These are phyloP conservation scores for Acer negundo DNA, from an alignment of 345 rosid genomes.

Conservation along the genomic window DNA sequence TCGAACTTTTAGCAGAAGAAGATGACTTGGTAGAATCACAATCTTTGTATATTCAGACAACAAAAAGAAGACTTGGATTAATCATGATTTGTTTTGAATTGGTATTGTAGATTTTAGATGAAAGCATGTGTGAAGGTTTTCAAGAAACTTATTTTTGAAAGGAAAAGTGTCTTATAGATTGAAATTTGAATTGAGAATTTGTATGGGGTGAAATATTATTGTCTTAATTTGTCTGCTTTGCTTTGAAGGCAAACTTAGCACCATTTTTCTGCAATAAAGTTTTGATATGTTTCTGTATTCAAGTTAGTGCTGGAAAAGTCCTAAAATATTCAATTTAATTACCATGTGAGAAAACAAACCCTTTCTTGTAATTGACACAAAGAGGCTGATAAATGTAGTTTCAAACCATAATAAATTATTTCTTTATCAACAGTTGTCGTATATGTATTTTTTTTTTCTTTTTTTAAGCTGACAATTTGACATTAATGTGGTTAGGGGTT, in stretches of 20 bases:
- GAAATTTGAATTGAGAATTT: background rate
- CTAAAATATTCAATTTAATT: too few species aligned
- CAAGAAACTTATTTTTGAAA: conserved; percentile 2
- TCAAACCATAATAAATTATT: too few species aligned
- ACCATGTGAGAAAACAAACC: too few species aligned
- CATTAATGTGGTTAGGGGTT: too few species aligned
- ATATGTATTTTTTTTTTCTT: too few species aligned
- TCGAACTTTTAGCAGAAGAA: conserved; percentile 58
- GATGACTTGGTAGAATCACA: conserved; percentile 35
- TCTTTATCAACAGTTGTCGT: too few species aligned
- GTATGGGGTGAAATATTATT: background rate
- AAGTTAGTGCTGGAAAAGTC: too few species aligned
- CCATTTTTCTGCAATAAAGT: background rate
- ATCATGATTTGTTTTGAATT: conserved; percentile 16
- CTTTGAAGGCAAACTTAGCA: background rate
- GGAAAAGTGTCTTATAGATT: conserved; percentile 24
- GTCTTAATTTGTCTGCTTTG: background rate
- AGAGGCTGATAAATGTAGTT: too few species aligned
- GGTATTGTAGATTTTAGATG: conserved; percentile 30
- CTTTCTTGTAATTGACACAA: too few species aligned
- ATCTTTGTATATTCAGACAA: conserved; percentile 32
- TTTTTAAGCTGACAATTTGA: too few species aligned
- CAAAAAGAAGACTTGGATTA: conserved; percentile 26
- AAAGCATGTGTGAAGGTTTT: conserved; percentile 13
- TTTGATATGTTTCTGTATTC: background rate